Conservation (phyloP, 495 filamentous ascomycete genomes). For the Penicillium turbatum region DNA sequence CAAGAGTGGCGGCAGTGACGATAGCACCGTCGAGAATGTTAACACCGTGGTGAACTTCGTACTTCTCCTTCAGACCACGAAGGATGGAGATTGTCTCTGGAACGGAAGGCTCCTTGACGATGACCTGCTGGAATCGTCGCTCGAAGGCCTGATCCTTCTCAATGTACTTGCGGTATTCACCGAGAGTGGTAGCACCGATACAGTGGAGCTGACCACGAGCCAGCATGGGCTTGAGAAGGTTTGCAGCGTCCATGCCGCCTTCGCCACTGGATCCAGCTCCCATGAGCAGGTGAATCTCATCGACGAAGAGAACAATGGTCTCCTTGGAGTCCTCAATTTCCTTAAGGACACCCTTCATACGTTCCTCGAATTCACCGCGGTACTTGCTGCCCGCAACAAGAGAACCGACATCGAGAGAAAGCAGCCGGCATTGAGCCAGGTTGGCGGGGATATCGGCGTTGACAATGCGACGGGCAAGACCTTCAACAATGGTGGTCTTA, state of each 20-base stretch:
- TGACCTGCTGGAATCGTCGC: constrained; percentile 94
- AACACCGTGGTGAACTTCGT: constrained; percentile 97
- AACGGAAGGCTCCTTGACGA: constrained; percentile 88
- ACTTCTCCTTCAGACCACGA: constrained; percentile 92
- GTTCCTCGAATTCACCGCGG: constrained; percentile 95
- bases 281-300: constrained; percentile 98
- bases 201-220: constrained; percentile 95
- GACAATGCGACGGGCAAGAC: constrained; percentile 90
- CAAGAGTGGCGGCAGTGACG: constrained; percentile 82
- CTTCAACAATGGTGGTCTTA: constrained; percentile 97
- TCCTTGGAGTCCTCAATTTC: constrained; percentile 96
- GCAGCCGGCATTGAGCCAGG: constrained; percentile 85
- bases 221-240: constrained; percentile 94
- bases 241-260: constrained; percentile 98
- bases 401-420: constrained; percentile 91
- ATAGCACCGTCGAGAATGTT: constrained; percentile 91
- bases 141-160: constrained; percentile 98
- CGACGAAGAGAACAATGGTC: constrained; percentile 94
- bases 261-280: constrained; percentile 90
- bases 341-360: constrained; percentile 97
- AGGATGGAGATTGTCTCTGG: constrained; percentile 94
- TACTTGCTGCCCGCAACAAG: constrained; percentile 97
- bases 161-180: constrained; percentile 97
- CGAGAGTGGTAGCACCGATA: constrained; percentile 91
- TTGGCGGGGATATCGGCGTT: constrained; percentile 95